Conservation (phyloP, 352 stramenopile genomes). For the Phytophthora megakarya region DNA sequence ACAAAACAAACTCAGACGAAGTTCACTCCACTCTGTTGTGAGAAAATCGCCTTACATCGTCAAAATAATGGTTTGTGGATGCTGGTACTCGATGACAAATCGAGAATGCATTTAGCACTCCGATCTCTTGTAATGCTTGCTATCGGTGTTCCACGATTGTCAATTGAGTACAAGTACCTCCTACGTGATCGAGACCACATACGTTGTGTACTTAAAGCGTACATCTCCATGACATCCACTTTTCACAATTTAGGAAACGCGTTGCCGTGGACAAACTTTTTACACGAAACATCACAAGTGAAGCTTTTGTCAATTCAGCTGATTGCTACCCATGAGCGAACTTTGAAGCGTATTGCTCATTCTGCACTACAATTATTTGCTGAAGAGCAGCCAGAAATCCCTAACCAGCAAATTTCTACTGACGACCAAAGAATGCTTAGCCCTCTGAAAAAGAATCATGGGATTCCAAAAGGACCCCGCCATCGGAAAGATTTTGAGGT, state of each 20-base stretch:
- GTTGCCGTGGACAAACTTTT: not conserved
- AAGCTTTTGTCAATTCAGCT: slow-evolving; percentile 16
- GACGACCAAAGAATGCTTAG: not conserved
- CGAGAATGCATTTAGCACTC: slow-evolving; percentile 42
- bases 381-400: slow-evolving; percentile 1
- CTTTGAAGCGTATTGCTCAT: slow-evolving; percentile 18
- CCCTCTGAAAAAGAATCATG: slow-evolving; percentile 11
- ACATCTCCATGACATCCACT: not conserved
- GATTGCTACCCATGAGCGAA: slow-evolving; percentile 9
- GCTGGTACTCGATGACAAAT: slow-evolving; percentile 10
- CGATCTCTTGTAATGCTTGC: slow-evolving; percentile 41
- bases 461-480: not conserved
- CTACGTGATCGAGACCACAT: slow-evolving; percentile 11
- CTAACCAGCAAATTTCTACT: not conserved
- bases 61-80: slow-evolving; percentile 25
- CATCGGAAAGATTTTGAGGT: not conserved
- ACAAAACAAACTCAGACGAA: not conserved
- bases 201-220: not conserved
- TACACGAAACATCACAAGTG: not conserved
- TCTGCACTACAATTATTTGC: slow-evolving; percentile 11
- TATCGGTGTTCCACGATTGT: slow-evolving; percentile 39
- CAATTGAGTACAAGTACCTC: slow-evolving; percentile 40
- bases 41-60: not conserved
- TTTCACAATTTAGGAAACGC: not conserved
- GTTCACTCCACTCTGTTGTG: slow-evolving; percentile 12